Evolutionary conservation across 108 stramenopile species (phyloP).

Genomic region (Discostella pseudostelligera): DNA sequence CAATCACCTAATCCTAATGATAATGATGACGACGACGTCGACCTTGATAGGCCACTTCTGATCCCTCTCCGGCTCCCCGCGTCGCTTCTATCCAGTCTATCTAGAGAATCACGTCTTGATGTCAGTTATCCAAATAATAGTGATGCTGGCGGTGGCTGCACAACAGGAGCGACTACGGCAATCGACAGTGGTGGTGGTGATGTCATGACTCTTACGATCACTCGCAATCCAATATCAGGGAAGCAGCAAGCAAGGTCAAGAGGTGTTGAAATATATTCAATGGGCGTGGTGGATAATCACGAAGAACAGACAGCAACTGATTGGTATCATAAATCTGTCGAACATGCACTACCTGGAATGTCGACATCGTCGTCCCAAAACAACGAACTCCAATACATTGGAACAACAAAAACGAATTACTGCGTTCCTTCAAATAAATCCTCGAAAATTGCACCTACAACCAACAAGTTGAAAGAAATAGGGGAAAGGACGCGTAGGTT

Average conservation of each 20-base stretch:
- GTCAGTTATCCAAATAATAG: constrained; percentile 1
- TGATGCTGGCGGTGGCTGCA: background rate
- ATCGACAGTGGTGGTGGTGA: background rate
- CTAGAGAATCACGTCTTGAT: constrained; percentile 1
- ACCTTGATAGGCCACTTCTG: background rate
- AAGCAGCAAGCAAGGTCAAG: too few relatives aligned
- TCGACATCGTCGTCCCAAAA: background rate
- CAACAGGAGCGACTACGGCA: too few relatives aligned
- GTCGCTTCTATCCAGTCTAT: constrained; percentile 19
- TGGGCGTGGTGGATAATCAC: background rate
- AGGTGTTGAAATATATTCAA: background rate
- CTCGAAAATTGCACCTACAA: constrained; percentile 8
- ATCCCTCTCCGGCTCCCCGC: constrained; percentile 17
- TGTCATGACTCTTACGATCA: constrained; percentile 4
- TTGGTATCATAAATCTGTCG: constrained; percentile 22
- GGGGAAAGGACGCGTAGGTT: constrained; percentile 61
- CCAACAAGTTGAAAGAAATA: constrained; percentile 48
- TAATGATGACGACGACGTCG: background rate
- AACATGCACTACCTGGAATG: background rate
- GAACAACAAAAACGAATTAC: constrained; percentile 25
- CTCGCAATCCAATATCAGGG: background rate
- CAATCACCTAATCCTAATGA: too few relatives aligned
- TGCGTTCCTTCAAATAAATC: background rate
- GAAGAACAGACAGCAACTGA: background rate
- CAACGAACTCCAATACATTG: constrained; percentile 18